A percentile compares a stretch with the other conserved stretches of the same genome.
phyloP scores from a whole-genome alignment of 2,329 filamentous ascomycete genomes.

The Talaromyces sp. region DNA sequence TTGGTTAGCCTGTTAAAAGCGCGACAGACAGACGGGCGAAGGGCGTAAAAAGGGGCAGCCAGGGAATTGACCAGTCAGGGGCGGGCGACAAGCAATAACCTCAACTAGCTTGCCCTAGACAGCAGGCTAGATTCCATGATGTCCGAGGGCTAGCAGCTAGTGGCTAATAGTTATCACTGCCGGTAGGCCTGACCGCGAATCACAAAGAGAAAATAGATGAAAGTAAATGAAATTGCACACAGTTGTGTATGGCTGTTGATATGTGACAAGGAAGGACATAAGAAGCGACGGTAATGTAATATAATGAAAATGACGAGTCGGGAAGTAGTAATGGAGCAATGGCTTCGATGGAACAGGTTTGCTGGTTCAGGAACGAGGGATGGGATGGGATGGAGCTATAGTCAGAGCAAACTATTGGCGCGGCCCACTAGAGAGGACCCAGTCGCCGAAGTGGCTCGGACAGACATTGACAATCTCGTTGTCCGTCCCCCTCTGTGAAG shows the following conservation, averaged over 20 bases:
- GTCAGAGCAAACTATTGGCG: not conserved
- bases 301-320: not conserved
- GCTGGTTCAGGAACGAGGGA: not conserved
- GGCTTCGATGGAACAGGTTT: not conserved
- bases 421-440: not conserved
- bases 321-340: not conserved
- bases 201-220: not conserved
- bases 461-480: not conserved
- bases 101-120: conserved; percentile 3
- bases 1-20: not conserved
- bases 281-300: not conserved
- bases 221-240: not conserved
- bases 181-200: not conserved
- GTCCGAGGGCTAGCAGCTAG: conserved; percentile 8
- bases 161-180: conserved; percentile 1
- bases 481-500: not conserved
- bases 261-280: not conserved
- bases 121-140: not conserved
- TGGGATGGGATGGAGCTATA: not conserved
- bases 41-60: conserved; percentile 1
- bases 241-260: not conserved
- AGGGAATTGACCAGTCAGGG: not conserved
- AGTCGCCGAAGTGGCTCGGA: conserved; percentile 1
- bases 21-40: not conserved
- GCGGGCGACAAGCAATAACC: not conserved